phyloP scores from a whole-genome alignment of 148 eudicot species.

The Chenopodium formosanum region DNA sequence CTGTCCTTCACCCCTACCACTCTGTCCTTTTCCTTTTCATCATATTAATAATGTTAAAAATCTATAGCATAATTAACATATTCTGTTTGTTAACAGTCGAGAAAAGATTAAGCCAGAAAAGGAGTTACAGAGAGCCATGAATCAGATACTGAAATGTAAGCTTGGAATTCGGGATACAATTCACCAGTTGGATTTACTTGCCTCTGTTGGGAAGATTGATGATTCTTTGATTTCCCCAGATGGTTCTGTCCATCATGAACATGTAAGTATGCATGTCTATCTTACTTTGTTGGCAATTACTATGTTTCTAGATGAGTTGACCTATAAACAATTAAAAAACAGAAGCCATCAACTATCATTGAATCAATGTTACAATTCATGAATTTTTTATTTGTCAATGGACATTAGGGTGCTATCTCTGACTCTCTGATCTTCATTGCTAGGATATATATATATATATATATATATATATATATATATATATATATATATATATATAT shows the following conservation, averaged over 20 bases:
- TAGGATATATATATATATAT: too few species aligned
- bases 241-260: conserved; percentile 95
- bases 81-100: conserved; percentile 48
- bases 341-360: background rate
- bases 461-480: too few species aligned
- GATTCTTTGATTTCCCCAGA: conserved; percentile 70
- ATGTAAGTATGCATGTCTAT: conserved; percentile 49
- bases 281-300: conserved; percentile 5
- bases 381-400: too few species aligned
- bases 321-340: background rate
- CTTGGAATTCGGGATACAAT: conserved; percentile 88
- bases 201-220: conserved; percentile 79
- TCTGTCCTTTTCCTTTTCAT: background rate
- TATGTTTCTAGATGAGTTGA: background rate
- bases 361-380: too few species aligned
- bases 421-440: background rate
- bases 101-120: conserved; percentile 88
- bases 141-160: conserved; percentile 80
- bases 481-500: too few species aligned
- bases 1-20: background rate
- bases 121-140: conserved; percentile 80
- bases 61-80: background rate
- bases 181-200: conserved; percentile 76
- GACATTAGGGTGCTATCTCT: conserved; percentile 1
- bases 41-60: too few species aligned